These are phyloP conservation scores for Tripidium arundinaceum DNA, from an alignment of 202 grass and related monocot species.

Conservation along the genomic window DNA sequence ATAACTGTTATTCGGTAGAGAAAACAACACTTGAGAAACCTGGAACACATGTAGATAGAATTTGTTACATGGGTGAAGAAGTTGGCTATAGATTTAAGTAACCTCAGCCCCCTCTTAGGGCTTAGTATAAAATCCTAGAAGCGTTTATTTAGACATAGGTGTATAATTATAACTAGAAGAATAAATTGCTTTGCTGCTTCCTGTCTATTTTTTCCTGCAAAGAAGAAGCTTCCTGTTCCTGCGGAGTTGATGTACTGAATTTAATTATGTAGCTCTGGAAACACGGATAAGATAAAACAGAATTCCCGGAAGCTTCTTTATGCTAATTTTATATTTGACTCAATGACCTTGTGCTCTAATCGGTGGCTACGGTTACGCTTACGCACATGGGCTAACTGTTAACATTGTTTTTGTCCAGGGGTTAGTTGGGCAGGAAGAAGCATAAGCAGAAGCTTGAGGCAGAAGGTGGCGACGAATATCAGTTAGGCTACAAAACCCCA, in stretches of 20 bases:
- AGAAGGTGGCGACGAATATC: not conserved
- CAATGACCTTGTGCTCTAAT: not conserved
- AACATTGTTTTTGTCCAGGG: not conserved
- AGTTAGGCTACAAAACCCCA: not conserved
- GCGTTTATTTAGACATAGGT: no score
- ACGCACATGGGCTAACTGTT: not conserved
- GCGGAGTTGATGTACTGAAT: not conserved
- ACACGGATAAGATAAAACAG: not conserved
- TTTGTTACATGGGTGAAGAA: no score
- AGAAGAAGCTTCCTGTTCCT: constrained; percentile 3
- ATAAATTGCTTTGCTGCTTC: not conserved
- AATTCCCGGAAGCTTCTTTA: not conserved
- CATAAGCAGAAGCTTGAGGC: not conserved
- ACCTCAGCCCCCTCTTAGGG: no score
- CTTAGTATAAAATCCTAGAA: no score
- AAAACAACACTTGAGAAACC: no score
- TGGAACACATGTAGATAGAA: no score
- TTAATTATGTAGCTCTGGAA: not conserved
- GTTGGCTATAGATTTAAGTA: no score
- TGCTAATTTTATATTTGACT: not conserved
- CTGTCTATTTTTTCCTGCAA: not conserved
- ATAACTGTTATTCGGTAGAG: no score
- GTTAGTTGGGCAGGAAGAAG: not conserved
- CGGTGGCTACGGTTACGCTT: not conserved
- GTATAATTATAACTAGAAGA: no score